Conservation (phyloP, 371 early-diverging fungal species). For the Basidiobolus meristosporus region DNA sequence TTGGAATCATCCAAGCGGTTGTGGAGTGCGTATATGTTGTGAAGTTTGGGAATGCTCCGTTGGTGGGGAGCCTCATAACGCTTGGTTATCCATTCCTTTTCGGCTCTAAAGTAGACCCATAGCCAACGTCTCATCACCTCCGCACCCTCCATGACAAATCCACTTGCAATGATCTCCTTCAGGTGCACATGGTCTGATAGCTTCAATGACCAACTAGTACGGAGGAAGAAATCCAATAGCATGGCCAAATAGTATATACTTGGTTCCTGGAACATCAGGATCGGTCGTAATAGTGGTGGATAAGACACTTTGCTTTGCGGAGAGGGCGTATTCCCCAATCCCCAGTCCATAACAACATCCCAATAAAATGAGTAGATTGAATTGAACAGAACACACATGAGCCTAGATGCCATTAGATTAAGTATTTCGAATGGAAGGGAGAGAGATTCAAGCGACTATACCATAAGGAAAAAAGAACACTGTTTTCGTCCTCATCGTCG, state of each 20-base stretch:
- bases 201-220: constrained; percentile 74
- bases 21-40: no score
- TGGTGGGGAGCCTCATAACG: no score
- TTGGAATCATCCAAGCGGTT: no score
- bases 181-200: constrained; percentile 48
- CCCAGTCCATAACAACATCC: constrained; percentile 88
- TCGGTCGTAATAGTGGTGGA: constrained; percentile 33
- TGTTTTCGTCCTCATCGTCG: no score
- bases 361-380: constrained; percentile 86
- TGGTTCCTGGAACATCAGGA: constrained; percentile 34
- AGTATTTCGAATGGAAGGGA: no score
- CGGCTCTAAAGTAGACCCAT: constrained; percentile 80
- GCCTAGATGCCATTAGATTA: constrained; percentile 19
- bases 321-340: no score
- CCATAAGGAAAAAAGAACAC: no score
- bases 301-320: no score
- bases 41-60: no score
- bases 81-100: constrained; percentile 27
- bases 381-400: constrained; percentile 57
- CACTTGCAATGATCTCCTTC: constrained; percentile 38
- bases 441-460: no score
- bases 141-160: constrained; percentile 49
- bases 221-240: constrained; percentile 49
- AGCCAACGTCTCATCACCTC: constrained; percentile 76
- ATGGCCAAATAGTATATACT: constrained; percentile 54